phyloP scores from a whole-genome alignment of 164 flowering plant genomes.

The Vitis rupestris region DNA sequence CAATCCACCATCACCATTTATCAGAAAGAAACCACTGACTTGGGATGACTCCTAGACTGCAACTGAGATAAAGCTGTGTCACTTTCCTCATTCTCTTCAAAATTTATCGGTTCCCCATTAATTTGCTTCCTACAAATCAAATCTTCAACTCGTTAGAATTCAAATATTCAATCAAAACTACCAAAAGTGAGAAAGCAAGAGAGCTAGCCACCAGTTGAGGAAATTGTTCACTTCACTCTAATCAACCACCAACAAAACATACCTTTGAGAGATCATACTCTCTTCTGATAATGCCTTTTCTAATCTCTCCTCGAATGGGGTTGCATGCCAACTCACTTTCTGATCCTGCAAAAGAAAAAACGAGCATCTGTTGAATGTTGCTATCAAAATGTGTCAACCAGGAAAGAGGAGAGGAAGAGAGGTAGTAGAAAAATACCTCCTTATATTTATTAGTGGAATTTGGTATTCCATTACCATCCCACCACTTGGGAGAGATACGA shows the following conservation, averaged over 20 bases:
- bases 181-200: background rate
- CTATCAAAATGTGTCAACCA: background rate
- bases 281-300: constrained; percentile 94
- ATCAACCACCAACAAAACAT: background rate
- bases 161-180: background rate
- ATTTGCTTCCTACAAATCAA: constrained; percentile 37
- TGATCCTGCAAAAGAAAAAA: constrained; percentile 64
- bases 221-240: background rate
- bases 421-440: constrained; percentile 48
- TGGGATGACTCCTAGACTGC: constrained; percentile 32
- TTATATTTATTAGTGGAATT: constrained; percentile 94
- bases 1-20: background rate
- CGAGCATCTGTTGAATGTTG: background rate
- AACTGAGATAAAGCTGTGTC: constrained; percentile 63
- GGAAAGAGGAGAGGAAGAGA: background rate
- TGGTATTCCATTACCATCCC: constrained; percentile 98
- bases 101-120: constrained; percentile 29
- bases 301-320: constrained; percentile 93
- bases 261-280: constrained; percentile 59
- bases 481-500: constrained; percentile 55
- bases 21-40: constrained; percentile 55
- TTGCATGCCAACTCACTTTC: constrained; percentile 96
- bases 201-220: background rate
- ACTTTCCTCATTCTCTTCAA: constrained; percentile 54
- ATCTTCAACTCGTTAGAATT: background rate